Base-by-base conservation (phyloP, 192 early-diverging fungal genomes). In the Backusella sp. region DNA sequence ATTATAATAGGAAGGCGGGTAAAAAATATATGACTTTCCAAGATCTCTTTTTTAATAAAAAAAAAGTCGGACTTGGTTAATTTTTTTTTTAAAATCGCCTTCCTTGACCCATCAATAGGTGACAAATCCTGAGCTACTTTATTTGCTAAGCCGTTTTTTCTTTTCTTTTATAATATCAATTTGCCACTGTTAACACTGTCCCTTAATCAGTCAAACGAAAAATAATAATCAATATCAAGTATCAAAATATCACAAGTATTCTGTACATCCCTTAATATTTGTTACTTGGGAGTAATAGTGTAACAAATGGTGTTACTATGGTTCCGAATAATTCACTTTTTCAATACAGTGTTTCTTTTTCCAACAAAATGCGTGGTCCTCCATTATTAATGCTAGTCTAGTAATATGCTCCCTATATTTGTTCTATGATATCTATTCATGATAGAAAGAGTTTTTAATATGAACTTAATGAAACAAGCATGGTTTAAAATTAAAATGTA, bases 41-140 rank as follows among this genome's bases (percentile, higher is more conserved):
- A 62, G 56, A 62, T 62, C 56, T 62, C 53, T 56, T 23, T 62
- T 62, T 26, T 62, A 28, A 26, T 62, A 62, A 62, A 28, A 62
- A 56, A 53, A 26, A 59, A 26, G 21, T 62, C 56, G 56, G 56
- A 62, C 56, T 62, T 56, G 8, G n/a, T 15, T 52, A n/a, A n/a
- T n/a, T 52, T n/a, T 44, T 44, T 42, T 26, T 56, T 59, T 59
- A 8, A 62, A 28, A 62, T 62, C 23, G 56, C n/a, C 56, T 3
- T 28, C 26, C 56, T 62, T 62, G 56, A 62, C 23, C 30, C 56
- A 26, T 62, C 56, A 62, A 28, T 62, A 62, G 56, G 23, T 62
- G 9, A 26, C 3, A 28, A 62, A 62, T 62, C 56, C 23, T 28
- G 56, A 28, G 12, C 23, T 28, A 28, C 4, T 62, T 21, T 53